These are phyloP conservation scores for Yarrowia hollandica DNA, from an alignment of 805 yeast genomes.

Conservation along the genomic window DNA sequence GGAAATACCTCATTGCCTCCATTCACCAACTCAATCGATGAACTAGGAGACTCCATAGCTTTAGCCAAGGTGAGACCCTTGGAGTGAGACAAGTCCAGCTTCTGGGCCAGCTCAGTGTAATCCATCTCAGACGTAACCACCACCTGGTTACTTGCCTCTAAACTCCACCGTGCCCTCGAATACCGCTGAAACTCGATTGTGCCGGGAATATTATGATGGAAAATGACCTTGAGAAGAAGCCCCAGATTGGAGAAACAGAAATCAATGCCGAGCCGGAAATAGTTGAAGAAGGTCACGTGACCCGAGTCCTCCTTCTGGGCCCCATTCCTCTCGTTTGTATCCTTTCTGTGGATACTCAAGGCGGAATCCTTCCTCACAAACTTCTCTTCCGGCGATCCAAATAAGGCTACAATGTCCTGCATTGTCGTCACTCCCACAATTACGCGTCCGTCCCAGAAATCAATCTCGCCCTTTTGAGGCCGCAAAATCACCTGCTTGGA, in stretches of 20 bases:
- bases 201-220: constrained; percentile 16
- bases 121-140: constrained; percentile 14
- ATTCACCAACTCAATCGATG: constrained; percentile 15
- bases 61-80: constrained; percentile 13
- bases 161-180: not conserved
- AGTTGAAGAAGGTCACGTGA: constrained; percentile 24
- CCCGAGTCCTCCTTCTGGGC: not conserved
- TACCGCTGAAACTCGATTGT: constrained; percentile 18
- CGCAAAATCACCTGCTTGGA: not conserved
- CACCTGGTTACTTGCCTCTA: not conserved
- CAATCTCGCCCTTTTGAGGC: not conserved
- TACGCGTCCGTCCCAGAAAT: not conserved
- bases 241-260: constrained; percentile 6
- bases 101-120: constrained; percentile 8
- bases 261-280: constrained; percentile 15
- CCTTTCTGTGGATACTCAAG: constrained; percentile 8
- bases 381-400: constrained; percentile 18
- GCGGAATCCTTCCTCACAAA: constrained; percentile 7
- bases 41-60: constrained; percentile 12
- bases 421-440: not conserved
- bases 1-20: constrained; percentile 14
- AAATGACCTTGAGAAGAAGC: not conserved
- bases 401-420: constrained; percentile 15
- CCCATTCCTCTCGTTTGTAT: not conserved
- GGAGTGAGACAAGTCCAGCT: constrained; percentile 2